Evolutionary conservation across 1,284 basidiomycete genomes (phyloP).

Genomic region (Melampsora americana): DNA sequence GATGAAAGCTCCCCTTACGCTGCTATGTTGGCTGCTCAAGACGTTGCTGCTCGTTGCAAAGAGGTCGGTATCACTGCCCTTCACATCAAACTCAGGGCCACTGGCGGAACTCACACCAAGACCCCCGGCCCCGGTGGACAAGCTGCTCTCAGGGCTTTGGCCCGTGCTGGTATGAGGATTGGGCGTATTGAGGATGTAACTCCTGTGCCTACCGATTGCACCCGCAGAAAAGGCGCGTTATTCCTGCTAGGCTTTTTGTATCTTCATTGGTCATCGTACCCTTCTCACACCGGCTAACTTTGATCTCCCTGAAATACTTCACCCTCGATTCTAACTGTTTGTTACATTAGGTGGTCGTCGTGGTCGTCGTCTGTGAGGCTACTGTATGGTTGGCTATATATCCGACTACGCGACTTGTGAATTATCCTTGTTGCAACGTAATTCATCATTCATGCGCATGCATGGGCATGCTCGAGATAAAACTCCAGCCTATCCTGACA

Average conservation of each 20-base stretch:
- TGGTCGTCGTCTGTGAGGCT: slow-evolving; percentile 82
- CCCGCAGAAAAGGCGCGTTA: slow-evolving; percentile 75
- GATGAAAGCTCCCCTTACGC: slow-evolving; percentile 99
- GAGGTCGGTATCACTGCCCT: slow-evolving; percentile 98
- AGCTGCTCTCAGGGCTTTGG: slow-evolving; percentile 94
- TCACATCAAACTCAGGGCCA: slow-evolving; percentile 96
- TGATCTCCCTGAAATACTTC: background rate
- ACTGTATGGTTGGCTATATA: background rate
- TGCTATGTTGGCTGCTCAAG: slow-evolving; percentile 98
- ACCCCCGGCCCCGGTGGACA: slow-evolving; percentile 98
- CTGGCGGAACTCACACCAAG: slow-evolving; percentile 97
- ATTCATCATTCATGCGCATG: no score
- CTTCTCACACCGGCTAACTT: background rate
- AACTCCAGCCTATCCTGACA: no score
- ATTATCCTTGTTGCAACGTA: no score
- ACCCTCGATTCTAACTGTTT: slow-evolving; percentile 40
- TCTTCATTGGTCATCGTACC: background rate
- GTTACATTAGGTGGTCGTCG: slow-evolving; percentile 87
- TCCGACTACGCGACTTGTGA: no score
- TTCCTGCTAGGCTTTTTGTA: background rate
- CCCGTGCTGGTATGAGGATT: slow-evolving; percentile 97
- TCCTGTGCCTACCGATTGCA: slow-evolving; percentile 93
- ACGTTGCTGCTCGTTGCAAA: slow-evolving; percentile 91
- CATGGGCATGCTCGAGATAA: no score
- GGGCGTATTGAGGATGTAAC: slow-evolving; percentile 95